Evolutionary conservation across 352 stramenopile species (phyloP).

Genomic region (Pythium rishiriense): DNA sequence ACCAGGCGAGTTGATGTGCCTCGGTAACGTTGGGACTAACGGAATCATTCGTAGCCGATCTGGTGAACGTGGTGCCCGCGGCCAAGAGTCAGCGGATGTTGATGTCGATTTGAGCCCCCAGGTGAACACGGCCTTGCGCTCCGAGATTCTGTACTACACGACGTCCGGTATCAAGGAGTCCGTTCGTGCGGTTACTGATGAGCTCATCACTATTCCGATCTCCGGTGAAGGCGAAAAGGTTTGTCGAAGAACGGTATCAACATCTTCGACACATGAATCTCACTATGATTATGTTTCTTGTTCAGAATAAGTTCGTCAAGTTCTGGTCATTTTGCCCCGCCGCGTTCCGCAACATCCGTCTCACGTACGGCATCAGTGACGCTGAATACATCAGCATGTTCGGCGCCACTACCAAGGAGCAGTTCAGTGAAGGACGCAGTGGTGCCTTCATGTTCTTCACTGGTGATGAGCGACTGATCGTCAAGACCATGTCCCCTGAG

Average conservation of each 20-base stretch:
- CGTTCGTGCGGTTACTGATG: slow-evolving; percentile 68
- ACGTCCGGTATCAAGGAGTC: slow-evolving; percentile 89
- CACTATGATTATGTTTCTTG: not conserved
- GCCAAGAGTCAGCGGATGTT: slow-evolving; percentile 70
- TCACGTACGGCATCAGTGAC: slow-evolving; percentile 80
- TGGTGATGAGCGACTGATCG: slow-evolving; percentile 84
- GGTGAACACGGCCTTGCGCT: slow-evolving; percentile 85
- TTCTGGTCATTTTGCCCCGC: slow-evolving; percentile 87
- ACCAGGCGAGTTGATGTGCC: not conserved
- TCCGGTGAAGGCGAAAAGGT: slow-evolving; percentile 75
- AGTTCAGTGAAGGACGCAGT: slow-evolving; percentile 86
- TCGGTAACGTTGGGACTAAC: not conserved
- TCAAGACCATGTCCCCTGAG: slow-evolving; percentile 89
- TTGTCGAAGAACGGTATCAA: not conserved
- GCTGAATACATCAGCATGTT: slow-evolving; percentile 85
- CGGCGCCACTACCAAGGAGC: slow-evolving; percentile 84
- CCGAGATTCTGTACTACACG: slow-evolving; percentile 90
- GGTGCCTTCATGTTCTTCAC: slow-evolving; percentile 94
- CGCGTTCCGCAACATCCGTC: slow-evolving; percentile 86
- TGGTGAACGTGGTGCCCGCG: slow-evolving; percentile 35
- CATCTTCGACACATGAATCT: not conserved
- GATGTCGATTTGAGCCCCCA: slow-evolving; percentile 87
- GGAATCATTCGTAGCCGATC: slow-evolving; percentile 34
- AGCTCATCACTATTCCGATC: slow-evolving; percentile 79
- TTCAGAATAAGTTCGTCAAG: slow-evolving; percentile 76